A percentile compares a stretch with the other conserved stretches of the same genome.
Conservation (phyloP, 1,139 yeast species). For the Hansenula lynferdii region DNA sequence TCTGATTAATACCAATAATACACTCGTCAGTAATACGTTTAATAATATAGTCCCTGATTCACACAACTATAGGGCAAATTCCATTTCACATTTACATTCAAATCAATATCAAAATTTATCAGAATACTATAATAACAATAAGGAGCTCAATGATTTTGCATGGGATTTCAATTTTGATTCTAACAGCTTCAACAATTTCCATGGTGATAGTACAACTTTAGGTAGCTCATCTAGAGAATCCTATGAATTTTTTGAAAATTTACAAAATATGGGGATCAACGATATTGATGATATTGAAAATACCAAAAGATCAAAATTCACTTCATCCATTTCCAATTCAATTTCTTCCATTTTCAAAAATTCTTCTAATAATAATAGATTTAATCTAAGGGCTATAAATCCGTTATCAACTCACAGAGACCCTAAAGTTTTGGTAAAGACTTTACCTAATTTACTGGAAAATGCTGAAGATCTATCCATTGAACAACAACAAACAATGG, state of each 20-base stretch:
- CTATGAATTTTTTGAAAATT: slow-evolving; percentile 12
- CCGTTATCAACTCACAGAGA: slow-evolving; percentile 23
- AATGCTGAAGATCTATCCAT: slow-evolving; percentile 12
- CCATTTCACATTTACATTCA: not conserved
- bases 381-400: slow-evolving; percentile 19
- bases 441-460: slow-evolving; percentile 14
- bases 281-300: slow-evolving; percentile 6
- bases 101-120: not conserved
- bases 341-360: slow-evolving; percentile 18
- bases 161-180: slow-evolving; percentile 10
- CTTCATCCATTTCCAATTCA: slow-evolving; percentile 19
- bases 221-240: slow-evolving; percentile 9
- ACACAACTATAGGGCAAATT: no score
- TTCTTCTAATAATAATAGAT: slow-evolving; percentile 13
- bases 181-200: slow-evolving; percentile 7
- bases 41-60: not conserved
- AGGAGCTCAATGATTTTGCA: slow-evolving; percentile 10
- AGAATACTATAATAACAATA: slow-evolving; percentile 5
- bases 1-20: slow-evolving; percentile 6
- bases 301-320: slow-evolving; percentile 14
- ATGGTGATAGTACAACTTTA: slow-evolving; percentile 19
- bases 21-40: slow-evolving; percentile 4
- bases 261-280: slow-evolving; percentile 3
- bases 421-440: slow-evolving; percentile 7
- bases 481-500: not conserved